Conservation (phyloP, 2,329 filamentous ascomycete species). For the Cryphonectria radicalis region DNA sequence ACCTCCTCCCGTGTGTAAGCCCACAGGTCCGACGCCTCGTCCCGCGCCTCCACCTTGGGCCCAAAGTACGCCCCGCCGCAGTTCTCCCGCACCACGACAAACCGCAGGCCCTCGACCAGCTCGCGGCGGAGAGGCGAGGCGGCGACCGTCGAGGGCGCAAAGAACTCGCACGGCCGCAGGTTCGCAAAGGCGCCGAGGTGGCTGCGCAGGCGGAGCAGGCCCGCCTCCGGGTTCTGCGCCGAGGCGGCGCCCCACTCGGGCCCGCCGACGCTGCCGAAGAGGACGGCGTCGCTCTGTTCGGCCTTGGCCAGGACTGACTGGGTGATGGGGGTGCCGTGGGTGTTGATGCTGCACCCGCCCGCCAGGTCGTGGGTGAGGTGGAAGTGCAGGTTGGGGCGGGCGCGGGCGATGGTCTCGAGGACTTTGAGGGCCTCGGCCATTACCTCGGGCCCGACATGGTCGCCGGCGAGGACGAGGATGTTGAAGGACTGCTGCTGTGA, state of each 20-base stretch:
- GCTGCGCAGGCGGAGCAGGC: slow-evolving; percentile 46
- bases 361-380: slow-evolving; percentile 33
- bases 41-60: slow-evolving; percentile 26
- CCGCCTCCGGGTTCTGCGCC: slow-evolving; percentile 44
- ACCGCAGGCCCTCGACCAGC: slow-evolving; percentile 50
- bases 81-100: slow-evolving; percentile 55
- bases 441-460: slow-evolving; percentile 53
- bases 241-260: slow-evolving; percentile 70
- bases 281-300: slow-evolving; percentile 84
- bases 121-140: slow-evolving; percentile 50
- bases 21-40: slow-evolving; percentile 51
- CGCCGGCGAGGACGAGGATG: slow-evolving; percentile 51
- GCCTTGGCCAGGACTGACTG: slow-evolving; percentile 81
- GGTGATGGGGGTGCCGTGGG: slow-evolving; percentile 76
- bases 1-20: slow-evolving; percentile 50
- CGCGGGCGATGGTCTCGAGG: slow-evolving; percentile 45
- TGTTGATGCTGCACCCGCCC: slow-evolving; percentile 65
- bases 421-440: slow-evolving; percentile 51
- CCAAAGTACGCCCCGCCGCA: slow-evolving; percentile 57
- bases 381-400: slow-evolving; percentile 39
- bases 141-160: slow-evolving; percentile 45
- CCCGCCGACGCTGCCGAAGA: slow-evolving; percentile 93
- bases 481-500: slow-evolving; percentile 29
- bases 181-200: slow-evolving; percentile 54
- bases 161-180: slow-evolving; percentile 52